A percentile compares a stretch with the other conserved stretches of the same genome.
Conservation (phyloP, 495 filamentous ascomycete genomes). For the Hypoxylon trugodes region DNA sequence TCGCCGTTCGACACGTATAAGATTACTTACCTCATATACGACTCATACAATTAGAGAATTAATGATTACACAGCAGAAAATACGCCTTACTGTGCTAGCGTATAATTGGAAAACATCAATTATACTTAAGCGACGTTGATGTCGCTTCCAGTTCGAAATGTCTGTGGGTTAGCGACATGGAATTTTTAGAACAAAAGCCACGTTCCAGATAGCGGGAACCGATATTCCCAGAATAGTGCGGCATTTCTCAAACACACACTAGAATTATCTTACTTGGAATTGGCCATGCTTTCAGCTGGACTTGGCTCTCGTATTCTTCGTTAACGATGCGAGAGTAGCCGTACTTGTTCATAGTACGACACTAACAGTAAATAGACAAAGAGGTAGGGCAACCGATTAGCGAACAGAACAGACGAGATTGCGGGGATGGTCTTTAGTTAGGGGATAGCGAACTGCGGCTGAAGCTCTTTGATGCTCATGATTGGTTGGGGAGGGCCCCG, state of each 20-base stretch:
- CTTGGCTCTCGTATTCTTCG: neutral
- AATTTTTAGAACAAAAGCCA: conserved; percentile 3
- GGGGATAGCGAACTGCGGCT: conserved; percentile 25
- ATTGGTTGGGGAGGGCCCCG: conserved; percentile 26
- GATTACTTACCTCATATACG: no score
- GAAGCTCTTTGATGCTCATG: conserved; percentile 1
- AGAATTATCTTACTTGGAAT: neutral
- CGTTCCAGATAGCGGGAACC: neutral
- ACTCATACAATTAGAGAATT: no score
- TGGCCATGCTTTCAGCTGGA: conserved; percentile 5
- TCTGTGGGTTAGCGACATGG: conserved; percentile 1
- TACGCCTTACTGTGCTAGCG: no score
- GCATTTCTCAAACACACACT: neutral
- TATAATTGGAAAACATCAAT: conserved; percentile 1
- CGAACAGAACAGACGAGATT: conserved; percentile 23
- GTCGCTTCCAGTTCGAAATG: neutral
- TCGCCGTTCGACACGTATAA: no score
- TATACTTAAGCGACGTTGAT: neutral
- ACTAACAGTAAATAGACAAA: neutral
- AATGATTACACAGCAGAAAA: no score
- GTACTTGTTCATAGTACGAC: neutral
- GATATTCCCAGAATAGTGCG: neutral
- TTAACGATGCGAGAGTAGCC: conserved; percentile 9
- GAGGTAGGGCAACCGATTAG: conserved; percentile 25
- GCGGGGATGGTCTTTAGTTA: conserved; percentile 18